These are phyloP conservation scores for Thelonectria olida DNA, from an alignment of 2,329 filamentous ascomycete species.

Conservation along the genomic window DNA sequence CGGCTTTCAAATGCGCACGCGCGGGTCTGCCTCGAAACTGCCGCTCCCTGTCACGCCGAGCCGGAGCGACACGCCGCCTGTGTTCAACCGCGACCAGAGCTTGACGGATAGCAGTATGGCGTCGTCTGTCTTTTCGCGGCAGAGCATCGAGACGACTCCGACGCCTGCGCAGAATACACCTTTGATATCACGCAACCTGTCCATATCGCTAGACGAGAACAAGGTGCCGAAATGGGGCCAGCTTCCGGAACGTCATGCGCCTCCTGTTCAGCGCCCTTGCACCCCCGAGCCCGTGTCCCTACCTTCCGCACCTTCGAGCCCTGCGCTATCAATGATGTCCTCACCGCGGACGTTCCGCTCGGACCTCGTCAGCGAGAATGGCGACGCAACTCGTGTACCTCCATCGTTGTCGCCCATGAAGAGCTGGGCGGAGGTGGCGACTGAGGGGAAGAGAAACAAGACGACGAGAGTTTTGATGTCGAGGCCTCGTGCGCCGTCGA, in stretches of 20 bases:
- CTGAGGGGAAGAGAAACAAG: constrained; percentile 31
- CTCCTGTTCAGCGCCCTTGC: constrained; percentile 6
- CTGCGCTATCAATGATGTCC: constrained; percentile 41
- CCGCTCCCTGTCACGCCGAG: constrained; percentile 51
- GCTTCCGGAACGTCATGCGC: constrained; percentile 27
- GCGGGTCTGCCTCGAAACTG: constrained; percentile 49
- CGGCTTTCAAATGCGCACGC: constrained; percentile 45
- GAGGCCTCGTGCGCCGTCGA: constrained; percentile 31
- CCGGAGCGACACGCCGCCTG: constrained; percentile 46
- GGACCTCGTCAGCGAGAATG: constrained; percentile 29
- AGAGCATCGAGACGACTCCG: constrained; percentile 46
- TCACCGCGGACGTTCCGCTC: constrained; percentile 41
- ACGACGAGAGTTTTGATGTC: constrained; percentile 10
- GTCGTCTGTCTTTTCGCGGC: constrained; percentile 52
- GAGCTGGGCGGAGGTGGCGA: constrained; percentile 54
- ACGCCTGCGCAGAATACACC: constrained; percentile 46
- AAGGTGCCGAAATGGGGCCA: constrained; percentile 36
- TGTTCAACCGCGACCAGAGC: constrained; percentile 47
- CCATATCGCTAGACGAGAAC: constrained; percentile 21
- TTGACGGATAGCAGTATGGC: constrained; percentile 55
- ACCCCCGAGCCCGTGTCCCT: constrained; percentile 28
- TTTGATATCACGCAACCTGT: constrained; percentile 28
- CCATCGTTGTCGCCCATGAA: constrained; percentile 47
- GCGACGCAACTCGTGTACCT: constrained; percentile 38
- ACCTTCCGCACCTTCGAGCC: constrained; percentile 33